Conservation (phyloP, 23 red algal genomes). For the Cyanidioschyzon merolae region DNA sequence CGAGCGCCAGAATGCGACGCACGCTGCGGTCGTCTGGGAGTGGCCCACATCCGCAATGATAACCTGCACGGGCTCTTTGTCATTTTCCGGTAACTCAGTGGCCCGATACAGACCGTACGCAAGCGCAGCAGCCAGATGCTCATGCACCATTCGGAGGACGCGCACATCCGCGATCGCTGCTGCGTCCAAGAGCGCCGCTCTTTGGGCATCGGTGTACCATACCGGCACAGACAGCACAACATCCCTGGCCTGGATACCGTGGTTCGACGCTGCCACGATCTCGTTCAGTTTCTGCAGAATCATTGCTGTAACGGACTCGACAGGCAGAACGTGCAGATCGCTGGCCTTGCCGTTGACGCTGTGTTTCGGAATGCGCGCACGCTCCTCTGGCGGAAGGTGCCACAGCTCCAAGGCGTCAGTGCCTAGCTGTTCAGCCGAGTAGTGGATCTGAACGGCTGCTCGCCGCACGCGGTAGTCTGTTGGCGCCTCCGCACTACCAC, state of each 20-base stretch:
- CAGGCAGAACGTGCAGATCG: constrained; percentile 26
- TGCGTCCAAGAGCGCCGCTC: constrained; percentile 61
- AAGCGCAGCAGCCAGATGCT: constrained; percentile 85
- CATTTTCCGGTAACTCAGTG: constrained; percentile 51
- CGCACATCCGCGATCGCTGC: constrained; percentile 59
- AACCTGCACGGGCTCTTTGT: constrained; percentile 71
- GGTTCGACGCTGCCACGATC: constrained; percentile 41
- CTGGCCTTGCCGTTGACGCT: not conserved
- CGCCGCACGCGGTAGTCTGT: constrained; percentile 31
- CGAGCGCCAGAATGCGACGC: constrained; percentile 58
- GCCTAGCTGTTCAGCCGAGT: not conserved
- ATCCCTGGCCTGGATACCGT: constrained; percentile 53
- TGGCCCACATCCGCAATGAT: constrained; percentile 89
- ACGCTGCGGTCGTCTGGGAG: constrained; percentile 53
- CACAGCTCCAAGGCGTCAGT: constrained; percentile 9
- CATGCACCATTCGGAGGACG: constrained; percentile 69
- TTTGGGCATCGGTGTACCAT: constrained; percentile 87
- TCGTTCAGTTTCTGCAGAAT: constrained; percentile 45
- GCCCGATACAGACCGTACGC: constrained; percentile 91
- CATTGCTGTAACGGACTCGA: constrained; percentile 56
- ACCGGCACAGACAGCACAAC: constrained; percentile 69
- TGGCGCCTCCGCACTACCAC: constrained; percentile 27
- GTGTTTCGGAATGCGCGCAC: constrained; percentile 27
- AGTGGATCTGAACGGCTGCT: constrained; percentile 4
- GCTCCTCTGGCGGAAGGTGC: constrained; percentile 9